Percentiles rank a stretch among this genome's conserved stretches.
phyloP scores from a whole-genome alignment of 805 yeast genomes.

The Metschnikowia koreensis region DNA sequence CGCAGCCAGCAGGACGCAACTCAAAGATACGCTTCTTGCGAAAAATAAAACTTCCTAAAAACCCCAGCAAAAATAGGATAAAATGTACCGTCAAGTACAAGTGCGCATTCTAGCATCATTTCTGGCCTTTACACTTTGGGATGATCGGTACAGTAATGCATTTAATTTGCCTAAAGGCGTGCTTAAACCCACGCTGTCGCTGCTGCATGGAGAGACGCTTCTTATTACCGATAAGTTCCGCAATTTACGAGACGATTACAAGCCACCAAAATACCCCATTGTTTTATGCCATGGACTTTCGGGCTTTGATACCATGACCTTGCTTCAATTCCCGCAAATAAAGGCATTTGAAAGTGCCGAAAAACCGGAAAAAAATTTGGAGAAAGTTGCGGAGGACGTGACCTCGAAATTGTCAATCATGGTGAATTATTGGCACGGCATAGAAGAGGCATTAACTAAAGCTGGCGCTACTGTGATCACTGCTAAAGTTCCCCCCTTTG shows the following conservation, averaged over 20 bases:
- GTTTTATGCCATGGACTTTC: slow-evolving; percentile 85
- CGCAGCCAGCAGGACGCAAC: not conserved
- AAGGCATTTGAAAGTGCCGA: slow-evolving; percentile 7
- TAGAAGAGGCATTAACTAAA: slow-evolving; percentile 55
- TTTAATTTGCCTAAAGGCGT: not conserved
- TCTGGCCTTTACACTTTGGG: slow-evolving; percentile 5
- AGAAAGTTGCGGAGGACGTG: slow-evolving; percentile 14
- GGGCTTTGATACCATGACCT: slow-evolving; percentile 61
- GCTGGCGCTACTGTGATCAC: slow-evolving; percentile 69
- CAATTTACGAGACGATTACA: slow-evolving; percentile 39
- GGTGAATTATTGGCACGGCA: slow-evolving; percentile 82
- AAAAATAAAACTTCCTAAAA: not conserved
- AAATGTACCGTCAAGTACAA: slow-evolving; percentile 4
- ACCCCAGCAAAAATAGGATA: not conserved
- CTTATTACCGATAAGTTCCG: slow-evolving; percentile 32
- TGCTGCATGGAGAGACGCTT: slow-evolving; percentile 14
- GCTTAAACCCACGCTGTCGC: slow-evolving; percentile 2
- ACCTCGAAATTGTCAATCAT: slow-evolving; percentile 31
- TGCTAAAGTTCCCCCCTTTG: slow-evolving; percentile 82
- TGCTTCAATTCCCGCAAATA: slow-evolving; percentile 17
- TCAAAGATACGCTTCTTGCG: not conserved
- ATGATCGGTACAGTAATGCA: not conserved
- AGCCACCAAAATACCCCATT: slow-evolving; percentile 67
- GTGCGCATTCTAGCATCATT: slow-evolving; percentile 10
- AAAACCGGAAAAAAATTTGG: slow-evolving; percentile 13